Conservation (phyloP, 768 basidiomycete species). For the Lactifluus piperatus region DNA sequence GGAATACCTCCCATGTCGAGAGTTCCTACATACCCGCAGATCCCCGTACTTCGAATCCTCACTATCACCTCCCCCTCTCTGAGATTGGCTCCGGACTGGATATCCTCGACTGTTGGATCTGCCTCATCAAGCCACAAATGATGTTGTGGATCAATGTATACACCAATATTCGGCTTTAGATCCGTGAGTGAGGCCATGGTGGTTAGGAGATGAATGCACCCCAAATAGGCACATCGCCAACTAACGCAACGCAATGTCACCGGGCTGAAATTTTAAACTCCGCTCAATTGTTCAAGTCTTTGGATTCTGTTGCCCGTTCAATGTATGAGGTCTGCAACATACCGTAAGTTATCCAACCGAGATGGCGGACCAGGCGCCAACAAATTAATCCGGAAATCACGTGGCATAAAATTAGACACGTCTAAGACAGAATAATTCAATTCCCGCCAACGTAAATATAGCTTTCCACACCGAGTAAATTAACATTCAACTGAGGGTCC, state of each 20-base stretch:
- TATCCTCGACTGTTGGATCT: conserved; percentile 18
- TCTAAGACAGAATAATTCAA: neutral
- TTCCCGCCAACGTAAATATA: neutral
- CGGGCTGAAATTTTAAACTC: conserved; percentile 1
- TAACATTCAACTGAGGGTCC: conserved; percentile 5
- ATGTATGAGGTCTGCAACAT: too few species aligned
- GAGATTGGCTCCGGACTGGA: conserved; percentile 4
- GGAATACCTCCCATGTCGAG: neutral
- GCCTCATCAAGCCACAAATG: conserved; percentile 26
- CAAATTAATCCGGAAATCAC: neutral
- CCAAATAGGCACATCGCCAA: too few species aligned
- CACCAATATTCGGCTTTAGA: conserved; percentile 20
- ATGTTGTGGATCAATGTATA: conserved; percentile 19
- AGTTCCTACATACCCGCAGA: conserved; percentile 45
- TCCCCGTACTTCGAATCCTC: conserved; percentile 60
- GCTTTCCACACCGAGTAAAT: conserved; percentile 26
- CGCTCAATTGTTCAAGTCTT: too few species aligned
- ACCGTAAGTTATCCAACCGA: too few species aligned
- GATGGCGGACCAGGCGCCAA: neutral
- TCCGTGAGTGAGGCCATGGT: neutral
- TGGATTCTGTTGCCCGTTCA: too few species aligned
- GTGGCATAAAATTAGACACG: neutral
- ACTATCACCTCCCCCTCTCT: conserved; percentile 50
- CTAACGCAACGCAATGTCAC: neutral
- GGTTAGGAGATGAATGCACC: neutral